phyloP scores from a whole-genome alignment of 2,329 filamentous ascomycete species.

The Aspergillus sp. region DNA sequence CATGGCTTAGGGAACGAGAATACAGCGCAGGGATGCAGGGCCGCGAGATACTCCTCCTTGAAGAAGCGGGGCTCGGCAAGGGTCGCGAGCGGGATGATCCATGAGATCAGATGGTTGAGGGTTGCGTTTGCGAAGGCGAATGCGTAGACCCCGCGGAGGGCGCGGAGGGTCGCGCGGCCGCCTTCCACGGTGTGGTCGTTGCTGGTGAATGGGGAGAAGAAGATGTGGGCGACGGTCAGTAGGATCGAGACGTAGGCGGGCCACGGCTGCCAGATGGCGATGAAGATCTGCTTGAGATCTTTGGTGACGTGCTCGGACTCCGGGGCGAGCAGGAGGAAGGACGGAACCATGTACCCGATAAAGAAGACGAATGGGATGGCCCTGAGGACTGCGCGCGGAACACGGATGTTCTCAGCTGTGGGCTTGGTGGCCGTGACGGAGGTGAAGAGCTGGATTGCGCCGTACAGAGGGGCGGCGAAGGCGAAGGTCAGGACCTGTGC shows the following conservation, averaged over 20 bases:
- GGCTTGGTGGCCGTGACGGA: constrained; percentile 42
- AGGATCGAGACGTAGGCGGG: constrained; percentile 47
- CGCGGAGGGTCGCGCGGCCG: constrained; percentile 27
- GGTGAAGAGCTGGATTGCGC: constrained; percentile 43
- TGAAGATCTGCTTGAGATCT: constrained; percentile 48
- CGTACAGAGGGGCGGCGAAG: constrained; percentile 45
- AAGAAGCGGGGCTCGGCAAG: constrained; percentile 37
- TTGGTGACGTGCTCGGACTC: constrained; percentile 39
- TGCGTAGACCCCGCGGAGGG: constrained; percentile 41
- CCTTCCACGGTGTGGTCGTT: constrained; percentile 23
- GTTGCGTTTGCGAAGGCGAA: constrained; percentile 43
- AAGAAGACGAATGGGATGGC: constrained; percentile 44
- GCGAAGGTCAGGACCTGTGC: constrained; percentile 48
- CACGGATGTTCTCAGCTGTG: constrained; percentile 32
- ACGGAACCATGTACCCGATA: constrained; percentile 47
- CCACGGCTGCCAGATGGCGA: constrained; percentile 54
- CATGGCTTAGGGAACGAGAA: constrained; percentile 39
- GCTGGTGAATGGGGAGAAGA: constrained; percentile 25
- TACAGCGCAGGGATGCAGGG: constrained; percentile 41
- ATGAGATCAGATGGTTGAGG: constrained; percentile 41
- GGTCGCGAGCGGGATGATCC: constrained; percentile 43
- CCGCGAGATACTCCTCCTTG: constrained; percentile 27
- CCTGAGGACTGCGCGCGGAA: constrained; percentile 31
- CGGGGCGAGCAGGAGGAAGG: constrained; percentile 45
- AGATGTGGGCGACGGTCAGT: constrained; percentile 31